Conservation (phyloP, 2,329 filamentous ascomycete genomes). For the Fusarium pseudonygamai region DNA sequence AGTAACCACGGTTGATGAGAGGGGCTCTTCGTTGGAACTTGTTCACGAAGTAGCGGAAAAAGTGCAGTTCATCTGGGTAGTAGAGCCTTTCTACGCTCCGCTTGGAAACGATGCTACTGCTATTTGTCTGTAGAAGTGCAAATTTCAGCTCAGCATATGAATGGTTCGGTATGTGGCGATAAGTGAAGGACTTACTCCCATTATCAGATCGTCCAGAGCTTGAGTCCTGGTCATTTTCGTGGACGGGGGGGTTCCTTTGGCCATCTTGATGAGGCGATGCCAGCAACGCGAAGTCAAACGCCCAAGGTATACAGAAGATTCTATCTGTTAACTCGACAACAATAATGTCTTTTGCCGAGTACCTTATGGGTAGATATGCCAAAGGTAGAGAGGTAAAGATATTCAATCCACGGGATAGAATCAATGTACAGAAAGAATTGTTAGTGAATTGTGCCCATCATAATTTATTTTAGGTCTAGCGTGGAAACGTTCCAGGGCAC, state of each 20-base stretch:
- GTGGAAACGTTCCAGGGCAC: neutral
- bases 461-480: constrained; percentile 17
- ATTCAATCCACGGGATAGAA: neutral
- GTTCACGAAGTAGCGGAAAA: constrained; percentile 86
- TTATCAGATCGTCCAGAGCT: constrained; percentile 62
- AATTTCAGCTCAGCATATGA: neutral
- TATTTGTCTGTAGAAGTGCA: constrained; percentile 73
- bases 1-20: constrained; percentile 89
- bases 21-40: constrained; percentile 87
- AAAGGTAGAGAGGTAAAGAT: constrained; percentile 1
- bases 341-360: neutral
- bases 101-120: constrained; percentile 91
- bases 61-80: constrained; percentile 79
- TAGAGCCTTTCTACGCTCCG: constrained; percentile 92
- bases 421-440: constrained; percentile 19
- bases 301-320: neutral
- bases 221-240: constrained; percentile 39
- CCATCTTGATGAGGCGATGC: constrained; percentile 13
- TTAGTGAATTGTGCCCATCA: constrained; percentile 30
- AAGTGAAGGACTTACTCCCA: constrained; percentile 57
- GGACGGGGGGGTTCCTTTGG: constrained; percentile 17
- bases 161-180: neutral
- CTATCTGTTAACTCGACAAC: too few species aligned
- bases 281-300: neutral
- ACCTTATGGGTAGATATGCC: neutral